phyloP scores from a whole-genome alignment of 106 monocot species.

The Hemerocallis citrina region DNA sequence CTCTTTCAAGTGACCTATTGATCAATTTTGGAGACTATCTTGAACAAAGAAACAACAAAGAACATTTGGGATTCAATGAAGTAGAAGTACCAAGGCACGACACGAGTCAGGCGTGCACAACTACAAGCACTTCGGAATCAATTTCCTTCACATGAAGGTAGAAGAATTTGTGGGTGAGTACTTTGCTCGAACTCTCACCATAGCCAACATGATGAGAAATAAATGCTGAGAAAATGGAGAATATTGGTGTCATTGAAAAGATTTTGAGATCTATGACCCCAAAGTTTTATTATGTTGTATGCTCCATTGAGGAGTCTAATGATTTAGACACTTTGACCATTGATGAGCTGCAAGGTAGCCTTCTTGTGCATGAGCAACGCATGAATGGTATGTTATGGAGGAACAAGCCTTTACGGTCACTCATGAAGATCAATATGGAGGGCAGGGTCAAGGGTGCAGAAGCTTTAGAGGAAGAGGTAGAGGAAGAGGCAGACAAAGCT shows the following conservation, averaged over 20 bases:
- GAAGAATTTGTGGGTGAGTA: not conserved
- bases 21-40: not conserved
- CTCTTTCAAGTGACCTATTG: not conserved
- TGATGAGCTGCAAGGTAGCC: no score
- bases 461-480: not conserved
- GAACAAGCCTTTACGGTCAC: not conserved
- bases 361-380: conserved; percentile 1
- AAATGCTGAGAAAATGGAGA: not conserved
- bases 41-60: not conserved
- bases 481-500: no score
- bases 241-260: not conserved
- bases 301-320: not conserved
- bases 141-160: not conserved
- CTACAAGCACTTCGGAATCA: conserved; percentile 1
- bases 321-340: not conserved
- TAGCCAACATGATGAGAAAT: conserved; percentile 3
- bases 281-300: not conserved
- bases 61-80: conserved; percentile 2
- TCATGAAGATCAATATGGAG: conserved; percentile 1
- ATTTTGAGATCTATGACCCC: conserved; percentile 1
- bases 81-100: not conserved
- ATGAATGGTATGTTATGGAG: not conserved
- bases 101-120: not conserved
- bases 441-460: not conserved
- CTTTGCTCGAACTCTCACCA: not conserved